Conservation (phyloP, 2,329 filamentous ascomycete species). For the Pyrenochaeta sp. region DNA sequence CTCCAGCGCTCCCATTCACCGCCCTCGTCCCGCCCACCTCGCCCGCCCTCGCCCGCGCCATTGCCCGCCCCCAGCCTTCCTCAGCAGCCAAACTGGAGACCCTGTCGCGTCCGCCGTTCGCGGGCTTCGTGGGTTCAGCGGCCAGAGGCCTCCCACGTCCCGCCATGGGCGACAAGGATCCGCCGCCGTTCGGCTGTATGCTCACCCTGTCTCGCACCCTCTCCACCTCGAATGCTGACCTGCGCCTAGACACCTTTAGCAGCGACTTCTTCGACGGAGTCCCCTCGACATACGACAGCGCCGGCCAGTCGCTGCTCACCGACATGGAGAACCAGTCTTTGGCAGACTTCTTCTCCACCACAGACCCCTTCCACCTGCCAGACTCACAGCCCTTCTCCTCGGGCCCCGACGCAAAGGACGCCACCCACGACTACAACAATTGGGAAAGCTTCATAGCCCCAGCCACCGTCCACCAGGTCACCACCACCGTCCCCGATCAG, state of each 20-base stretch:
- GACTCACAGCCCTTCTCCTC: conserved; percentile 21
- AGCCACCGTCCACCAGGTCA: conserved; percentile 42
- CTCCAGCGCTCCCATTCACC: conserved; percentile 1
- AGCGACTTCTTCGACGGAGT: conserved; percentile 30
- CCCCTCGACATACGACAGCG: conserved; percentile 20
- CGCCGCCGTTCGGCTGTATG: conserved; percentile 46
- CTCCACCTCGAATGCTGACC: conserved; percentile 10
- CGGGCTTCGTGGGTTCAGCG: conserved; percentile 33
- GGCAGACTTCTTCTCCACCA: conserved; percentile 43
- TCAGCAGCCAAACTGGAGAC: conserved; percentile 43
- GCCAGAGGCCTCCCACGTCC: conserved; percentile 31
- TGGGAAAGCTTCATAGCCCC: conserved; percentile 40
- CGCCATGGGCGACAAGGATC: conserved; percentile 44
- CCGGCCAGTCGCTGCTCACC: conserved; percentile 39
- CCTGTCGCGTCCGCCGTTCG: conserved; percentile 27
- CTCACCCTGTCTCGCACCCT: neutral
- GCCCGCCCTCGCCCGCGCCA: conserved; percentile 4
- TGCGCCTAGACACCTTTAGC: conserved; percentile 35
- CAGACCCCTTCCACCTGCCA: conserved; percentile 34
- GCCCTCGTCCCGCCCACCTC: conserved; percentile 11
- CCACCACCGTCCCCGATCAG: conserved; percentile 45
- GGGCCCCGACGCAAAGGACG: conserved; percentile 28
- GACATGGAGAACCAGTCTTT: conserved; percentile 41
- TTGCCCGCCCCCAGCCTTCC: conserved; percentile 1
- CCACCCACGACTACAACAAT: conserved; percentile 31